phyloP scores from a whole-genome alignment of 345 rosid genomes.

The Kernera saxatilis region DNA sequence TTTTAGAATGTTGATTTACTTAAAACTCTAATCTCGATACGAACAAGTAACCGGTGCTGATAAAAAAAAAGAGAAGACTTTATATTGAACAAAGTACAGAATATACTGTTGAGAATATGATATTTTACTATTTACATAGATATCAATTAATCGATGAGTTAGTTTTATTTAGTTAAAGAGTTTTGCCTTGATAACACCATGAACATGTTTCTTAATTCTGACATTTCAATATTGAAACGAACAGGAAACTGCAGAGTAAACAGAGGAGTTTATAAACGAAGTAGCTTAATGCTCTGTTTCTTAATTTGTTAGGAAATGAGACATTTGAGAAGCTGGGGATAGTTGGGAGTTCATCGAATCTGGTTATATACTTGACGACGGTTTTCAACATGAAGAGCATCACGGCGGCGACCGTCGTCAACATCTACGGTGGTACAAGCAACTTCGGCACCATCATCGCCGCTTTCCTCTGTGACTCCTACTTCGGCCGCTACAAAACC shows the following conservation, averaged over 20 bases:
- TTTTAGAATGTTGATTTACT: not conserved
- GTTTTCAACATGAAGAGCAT: slow-evolving; percentile 68
- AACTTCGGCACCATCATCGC: slow-evolving; percentile 59
- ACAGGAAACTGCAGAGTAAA: not conserved
- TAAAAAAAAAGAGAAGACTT: not conserved
- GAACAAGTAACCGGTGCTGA: not conserved
- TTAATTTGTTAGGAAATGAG: slow-evolving; percentile 51
- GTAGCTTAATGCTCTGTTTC: not conserved
- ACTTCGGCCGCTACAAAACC: slow-evolving; percentile 67
- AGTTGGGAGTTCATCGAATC: slow-evolving; percentile 47
- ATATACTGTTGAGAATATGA: not conserved
- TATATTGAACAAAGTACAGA: not conserved
- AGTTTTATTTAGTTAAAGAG: not conserved
- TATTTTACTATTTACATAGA: not conserved
- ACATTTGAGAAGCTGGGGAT: slow-evolving; percentile 66
- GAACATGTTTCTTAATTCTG: not conserved
- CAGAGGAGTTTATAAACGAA: not conserved
- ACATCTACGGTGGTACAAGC: slow-evolving; percentile 51
- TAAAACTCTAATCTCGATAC: not conserved
- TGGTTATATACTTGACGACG: slow-evolving; percentile 49
- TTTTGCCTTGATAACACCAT: not conserved
- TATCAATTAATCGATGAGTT: not conserved
- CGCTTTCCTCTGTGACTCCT: slow-evolving; percentile 63
- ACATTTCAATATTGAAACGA: not conserved
- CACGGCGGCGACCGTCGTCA: slow-evolving; percentile 52